Conservation (phyloP, 176 grass and related monocot species). For the Rhynchospora pubera region DNA sequence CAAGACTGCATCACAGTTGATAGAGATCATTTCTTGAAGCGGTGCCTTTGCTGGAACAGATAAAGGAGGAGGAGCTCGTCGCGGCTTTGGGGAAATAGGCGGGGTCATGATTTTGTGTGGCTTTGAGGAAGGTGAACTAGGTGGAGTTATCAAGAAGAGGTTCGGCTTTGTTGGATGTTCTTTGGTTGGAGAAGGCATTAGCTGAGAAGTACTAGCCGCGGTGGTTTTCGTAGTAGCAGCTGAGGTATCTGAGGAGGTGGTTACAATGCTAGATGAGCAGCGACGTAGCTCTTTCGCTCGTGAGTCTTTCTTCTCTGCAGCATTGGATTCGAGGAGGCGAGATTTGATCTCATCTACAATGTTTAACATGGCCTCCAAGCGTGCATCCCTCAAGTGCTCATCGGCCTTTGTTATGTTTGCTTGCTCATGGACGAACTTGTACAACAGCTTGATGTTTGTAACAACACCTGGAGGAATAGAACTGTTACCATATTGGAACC, state of each 20-base stretch:
- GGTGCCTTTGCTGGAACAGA: background rate
- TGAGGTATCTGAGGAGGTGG: background rate
- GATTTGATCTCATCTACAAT: constrained; percentile 20
- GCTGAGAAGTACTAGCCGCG: background rate
- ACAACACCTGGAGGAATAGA: constrained; percentile 14
- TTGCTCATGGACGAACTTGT: constrained; percentile 20
- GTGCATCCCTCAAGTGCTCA: constrained; percentile 11
- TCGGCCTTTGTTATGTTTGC: constrained; percentile 10
- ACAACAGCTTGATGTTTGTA: constrained; percentile 19
- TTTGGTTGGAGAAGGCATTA: background rate
- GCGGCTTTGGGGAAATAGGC: constrained; percentile 13
- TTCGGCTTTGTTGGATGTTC: background rate
- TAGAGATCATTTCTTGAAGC: background rate
- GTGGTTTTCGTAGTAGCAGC: background rate
- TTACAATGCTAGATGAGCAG: constrained; percentile 3
- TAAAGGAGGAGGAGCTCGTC: constrained; percentile 21
- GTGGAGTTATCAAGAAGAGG: constrained; percentile 6
- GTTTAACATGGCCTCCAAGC: constrained; percentile 17
- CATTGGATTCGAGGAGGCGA: constrained; percentile 18
- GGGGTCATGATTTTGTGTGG: constrained; percentile 15
- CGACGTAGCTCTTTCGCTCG: background rate
- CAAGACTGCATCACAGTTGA: background rate
- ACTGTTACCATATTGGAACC: background rate
- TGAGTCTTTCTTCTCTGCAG: background rate
- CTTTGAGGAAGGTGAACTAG: background rate